phyloP scores from a whole-genome alignment of 1,284 basidiomycete species.

The Malassezia furfur region DNA sequence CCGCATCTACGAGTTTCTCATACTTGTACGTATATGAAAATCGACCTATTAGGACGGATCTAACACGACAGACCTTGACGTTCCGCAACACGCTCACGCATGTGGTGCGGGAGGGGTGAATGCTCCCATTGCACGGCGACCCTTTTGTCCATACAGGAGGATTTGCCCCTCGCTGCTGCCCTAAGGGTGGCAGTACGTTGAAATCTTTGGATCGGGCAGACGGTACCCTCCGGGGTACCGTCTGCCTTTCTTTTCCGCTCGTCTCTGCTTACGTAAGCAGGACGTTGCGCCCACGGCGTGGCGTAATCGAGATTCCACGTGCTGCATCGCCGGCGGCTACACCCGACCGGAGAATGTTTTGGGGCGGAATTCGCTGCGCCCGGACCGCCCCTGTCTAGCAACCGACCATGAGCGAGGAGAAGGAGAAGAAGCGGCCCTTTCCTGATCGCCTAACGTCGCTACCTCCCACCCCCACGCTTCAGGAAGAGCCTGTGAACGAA shows the following conservation, averaged over 20 bases:
- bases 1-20: not conserved
- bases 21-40: slow-evolving; percentile 15
- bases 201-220: slow-evolving; percentile 21
- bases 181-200: slow-evolving; percentile 20
- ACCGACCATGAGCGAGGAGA: not conserved
- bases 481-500: not conserved
- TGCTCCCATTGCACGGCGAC: slow-evolving; percentile 21
- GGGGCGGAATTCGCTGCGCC: too few species aligned
- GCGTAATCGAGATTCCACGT: too few species aligned
- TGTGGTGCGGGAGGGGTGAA: slow-evolving; percentile 19
- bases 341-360: too few species aligned
- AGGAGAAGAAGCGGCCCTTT: not conserved
- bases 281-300: too few species aligned
- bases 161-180: slow-evolving; percentile 19
- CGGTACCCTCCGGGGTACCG: slow-evolving; percentile 15
- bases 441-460: not conserved
- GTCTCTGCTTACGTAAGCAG: slow-evolving; percentile 13
- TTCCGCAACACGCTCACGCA: slow-evolving; percentile 21
- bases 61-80: slow-evolving; percentile 18
- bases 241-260: slow-evolving; percentile 13
- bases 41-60: not conserved
- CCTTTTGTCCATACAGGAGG: slow-evolving; percentile 20
- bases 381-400: too few species aligned
- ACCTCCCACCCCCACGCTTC: not conserved
- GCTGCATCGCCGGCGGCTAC: too few species aligned